Percentiles rank a stretch among this genome's conserved stretches.
Evolutionary conservation across 2,329 filamentous ascomycete species (phyloP).

Genomic region (Ceratocystis albifundus): DNA sequence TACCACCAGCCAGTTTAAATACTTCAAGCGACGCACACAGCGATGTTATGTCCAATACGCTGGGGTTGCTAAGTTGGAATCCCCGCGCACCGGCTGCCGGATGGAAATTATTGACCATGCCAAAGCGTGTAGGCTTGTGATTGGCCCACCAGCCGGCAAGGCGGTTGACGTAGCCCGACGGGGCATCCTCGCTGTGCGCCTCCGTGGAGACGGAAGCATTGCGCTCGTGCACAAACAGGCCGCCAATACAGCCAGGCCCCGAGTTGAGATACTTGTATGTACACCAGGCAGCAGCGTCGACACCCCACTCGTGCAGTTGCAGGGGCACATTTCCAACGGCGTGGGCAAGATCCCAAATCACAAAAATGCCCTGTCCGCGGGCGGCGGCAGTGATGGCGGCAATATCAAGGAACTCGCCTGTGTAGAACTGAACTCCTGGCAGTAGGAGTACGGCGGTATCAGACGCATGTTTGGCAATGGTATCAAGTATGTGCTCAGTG

Average conservation of each 20-base stretch:
- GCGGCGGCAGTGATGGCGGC: conserved; percentile 66
- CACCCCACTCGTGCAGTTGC: conserved; percentile 72
- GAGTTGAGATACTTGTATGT: conserved; percentile 91
- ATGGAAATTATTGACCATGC: conserved; percentile 70
- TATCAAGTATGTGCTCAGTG: conserved; percentile 57
- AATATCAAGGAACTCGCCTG: conserved; percentile 79
- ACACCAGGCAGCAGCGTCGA: conserved; percentile 88
- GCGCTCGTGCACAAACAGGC: conserved; percentile 65
- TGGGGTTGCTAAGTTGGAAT: conserved; percentile 72
- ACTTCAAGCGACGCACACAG: conserved; percentile 60
- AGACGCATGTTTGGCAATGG: conserved; percentile 63
- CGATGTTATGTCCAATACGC: conserved; percentile 59
- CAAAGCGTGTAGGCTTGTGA: conserved; percentile 63
- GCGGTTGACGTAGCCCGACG: conserved; percentile 46
- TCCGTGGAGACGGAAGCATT: conserved; percentile 45
- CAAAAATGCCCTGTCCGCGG: conserved; percentile 54
- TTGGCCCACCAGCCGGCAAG: conserved; percentile 81
- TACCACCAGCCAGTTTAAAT: conserved; percentile 51
- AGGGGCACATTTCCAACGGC: conserved; percentile 75
- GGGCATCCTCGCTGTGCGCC: conserved; percentile 30
- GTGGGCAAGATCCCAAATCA: conserved; percentile 85
- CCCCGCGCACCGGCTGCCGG: conserved; percentile 69
- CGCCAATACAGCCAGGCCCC: conserved; percentile 70
- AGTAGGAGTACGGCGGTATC: conserved; percentile 66
- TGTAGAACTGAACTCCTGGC: conserved; percentile 86